Base-by-base conservation (phyloP, 2,329 filamentous ascomycete species). In the Trichoderma atrobrunneum region DNA sequence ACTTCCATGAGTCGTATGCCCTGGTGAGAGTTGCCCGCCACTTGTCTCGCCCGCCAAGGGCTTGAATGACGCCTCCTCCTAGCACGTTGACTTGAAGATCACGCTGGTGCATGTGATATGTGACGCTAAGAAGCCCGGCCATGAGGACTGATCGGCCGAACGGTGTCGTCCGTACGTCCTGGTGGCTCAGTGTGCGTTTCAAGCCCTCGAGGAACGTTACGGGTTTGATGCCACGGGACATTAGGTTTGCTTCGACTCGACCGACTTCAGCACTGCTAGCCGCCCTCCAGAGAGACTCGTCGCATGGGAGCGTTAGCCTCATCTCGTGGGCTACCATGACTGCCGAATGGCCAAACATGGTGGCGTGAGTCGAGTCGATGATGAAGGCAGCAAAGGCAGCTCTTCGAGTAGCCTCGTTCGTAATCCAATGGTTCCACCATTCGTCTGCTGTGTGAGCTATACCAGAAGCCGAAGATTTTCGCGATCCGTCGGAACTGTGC, bases 261-360 rank as follows among this genome's bases (percentile, higher is more conserved):
- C 91, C 92, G 18, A 98, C 94, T 80, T 98, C 96, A 1, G 91
- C 89, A 68, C 93, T 93, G 80, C 91, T 97, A 4, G 92, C 93
- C 5, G 96, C 96, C 71, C 92, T 93, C 96, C 96, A 99, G 12
- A 98, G 84, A 5, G 92, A 90, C 79, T 98, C 96, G 76, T 98
- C 95, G 78, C 95, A 98, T 0, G 96, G 96, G 57, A 99, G 83
- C 0, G 94, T 93, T 10, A 98, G 86, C 64, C 94, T 90, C 89
- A 99, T 93, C 81, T 98, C 96, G 78, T 98, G 95, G 3, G 95
- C 94, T 8, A 97, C 94, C 95, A 98, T 98, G 57, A 97, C 94
- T 0, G 94, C 95, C 3, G 95, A 96, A 81, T 98, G 96, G 0
- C 95, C 96, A 81, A 98, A 98, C 92, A 99, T 98, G 32, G 94